Base-by-base conservation (phyloP, 371 early-diverging fungal genomes). In the Rhizopus stolonifer region DNA sequence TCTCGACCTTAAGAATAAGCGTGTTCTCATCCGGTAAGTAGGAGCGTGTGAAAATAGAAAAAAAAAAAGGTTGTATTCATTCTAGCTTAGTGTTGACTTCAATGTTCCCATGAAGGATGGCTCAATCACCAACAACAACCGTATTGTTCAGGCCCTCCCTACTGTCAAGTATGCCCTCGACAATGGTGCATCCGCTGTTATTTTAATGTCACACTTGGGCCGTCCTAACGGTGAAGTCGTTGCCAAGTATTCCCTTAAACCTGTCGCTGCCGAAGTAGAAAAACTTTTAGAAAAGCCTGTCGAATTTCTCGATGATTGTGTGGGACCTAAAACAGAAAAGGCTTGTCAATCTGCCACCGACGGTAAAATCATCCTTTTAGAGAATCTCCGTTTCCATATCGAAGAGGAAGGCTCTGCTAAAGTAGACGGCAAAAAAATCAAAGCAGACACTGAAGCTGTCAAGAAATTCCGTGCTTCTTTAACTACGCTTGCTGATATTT, bases 201-300 rank as follows among this genome's bases (percentile, higher is more conserved):
- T 99, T 47, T 84, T 99, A 60, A 96, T 95, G 93, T 89, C 89
- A 74, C 99, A 99, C 81, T 83, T 99, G 56, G 99, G 99, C 56
- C 93, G 99, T 61, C 99, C 99, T 58, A 92, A 98, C 66, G 97
- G 96, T 61, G 79, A 94, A 72, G 83, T 69, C 46, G 87, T 86
- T 8, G 61, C 83, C 45, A 96, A 97, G 80, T 93, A 86, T 81
- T 92, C 96, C 56, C 81, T 99, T 59, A 85, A 85, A 71, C 96
- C 99, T 32, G 94, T 97, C 22, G 92, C 95, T 53, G 86, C 77
- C 33, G 95, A 95, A 73, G 82, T 98, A 33, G 76, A 84, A 60
- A 74, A 69, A 49, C 87, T 96, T n/a, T 82, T 98, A 34, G 65
- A 64, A 36, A 86, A 85, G 67, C 86, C 89, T 31, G 95, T 98